Conservation (phyloP, 2,329 filamentous ascomycete species). For the Fusarium hainanense region DNA sequence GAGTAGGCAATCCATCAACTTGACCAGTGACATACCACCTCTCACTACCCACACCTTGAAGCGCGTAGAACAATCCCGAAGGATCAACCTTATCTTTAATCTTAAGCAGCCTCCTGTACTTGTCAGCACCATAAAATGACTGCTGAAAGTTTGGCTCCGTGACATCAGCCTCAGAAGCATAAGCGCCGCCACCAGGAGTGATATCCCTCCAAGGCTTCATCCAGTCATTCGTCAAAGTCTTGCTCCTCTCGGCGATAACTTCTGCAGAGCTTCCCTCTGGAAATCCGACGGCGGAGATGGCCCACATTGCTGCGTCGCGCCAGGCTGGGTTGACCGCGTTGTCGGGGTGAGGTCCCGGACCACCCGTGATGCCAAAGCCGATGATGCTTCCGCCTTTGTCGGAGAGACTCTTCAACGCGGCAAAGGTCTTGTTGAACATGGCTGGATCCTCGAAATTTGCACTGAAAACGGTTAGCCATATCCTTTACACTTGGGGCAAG, state of each 20-base stretch:
- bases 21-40: slow-evolving; percentile 38
- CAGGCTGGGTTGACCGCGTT: slow-evolving; percentile 62
- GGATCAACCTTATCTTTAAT: slow-evolving; percentile 40
- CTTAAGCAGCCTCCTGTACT: slow-evolving; percentile 32
- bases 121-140: slow-evolving; percentile 34
- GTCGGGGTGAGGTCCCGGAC: slow-evolving; percentile 48
- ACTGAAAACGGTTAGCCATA: background rate
- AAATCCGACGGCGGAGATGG: slow-evolving; percentile 51
- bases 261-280: slow-evolving; percentile 28
- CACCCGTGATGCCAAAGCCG: slow-evolving; percentile 54
- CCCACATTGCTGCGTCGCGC: slow-evolving; percentile 56
- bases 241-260: slow-evolving; percentile 24
- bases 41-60: slow-evolving; percentile 36
- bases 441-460: slow-evolving; percentile 32
- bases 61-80: slow-evolving; percentile 37
- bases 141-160: slow-evolving; percentile 41
- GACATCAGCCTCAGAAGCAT: slow-evolving; percentile 39
- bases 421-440: slow-evolving; percentile 50
- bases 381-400: slow-evolving; percentile 56
- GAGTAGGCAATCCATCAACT: slow-evolving; percentile 36
- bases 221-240: slow-evolving; percentile 38
- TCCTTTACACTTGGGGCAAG: too few relatives aligned
- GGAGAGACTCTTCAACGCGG: slow-evolving; percentile 53
- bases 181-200: slow-evolving; percentile 31
- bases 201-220: slow-evolving; percentile 46